phyloP scores from a whole-genome alignment of 2,329 filamentous ascomycete genomes.

The Clathrospora elynae region DNA sequence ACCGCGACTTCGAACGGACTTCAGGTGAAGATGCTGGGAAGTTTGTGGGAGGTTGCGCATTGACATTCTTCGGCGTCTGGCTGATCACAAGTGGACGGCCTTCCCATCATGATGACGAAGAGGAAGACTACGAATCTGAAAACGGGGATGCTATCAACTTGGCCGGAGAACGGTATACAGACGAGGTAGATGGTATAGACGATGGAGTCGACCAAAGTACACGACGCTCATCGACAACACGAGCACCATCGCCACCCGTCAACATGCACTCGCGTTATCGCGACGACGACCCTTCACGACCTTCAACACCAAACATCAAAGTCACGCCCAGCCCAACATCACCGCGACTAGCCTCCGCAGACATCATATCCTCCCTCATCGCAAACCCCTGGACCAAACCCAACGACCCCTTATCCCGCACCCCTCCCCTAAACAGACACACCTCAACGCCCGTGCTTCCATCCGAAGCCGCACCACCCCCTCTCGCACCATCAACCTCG shows the following conservation, averaged over 20 bases:
- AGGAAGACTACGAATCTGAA: slow-evolving; percentile 53
- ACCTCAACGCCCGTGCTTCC: slow-evolving; percentile 40
- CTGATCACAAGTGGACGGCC: slow-evolving; percentile 85
- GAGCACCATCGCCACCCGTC: slow-evolving; percentile 30
- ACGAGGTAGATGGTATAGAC: slow-evolving; percentile 27
- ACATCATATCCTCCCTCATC: slow-evolving; percentile 29
- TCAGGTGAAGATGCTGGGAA: slow-evolving; percentile 74
- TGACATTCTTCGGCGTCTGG: slow-evolving; percentile 97
- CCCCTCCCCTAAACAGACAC: slow-evolving; percentile 24
- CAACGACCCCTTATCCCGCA: slow-evolving; percentile 5
- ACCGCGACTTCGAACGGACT: slow-evolving; percentile 90
- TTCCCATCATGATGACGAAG: slow-evolving; percentile 53
- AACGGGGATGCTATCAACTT: slow-evolving; percentile 52
- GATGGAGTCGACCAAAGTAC: slow-evolving; percentile 14
- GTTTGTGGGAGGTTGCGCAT: slow-evolving; percentile 85
- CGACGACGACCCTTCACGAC: slow-evolving; percentile 18
- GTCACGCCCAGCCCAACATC: slow-evolving; percentile 23
- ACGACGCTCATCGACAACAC: slow-evolving; percentile 33
- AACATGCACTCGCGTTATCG: slow-evolving; percentile 23
- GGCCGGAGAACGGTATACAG: slow-evolving; percentile 46
- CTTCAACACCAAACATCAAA: slow-evolving; percentile 34
- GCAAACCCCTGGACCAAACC: slow-evolving; percentile 39
- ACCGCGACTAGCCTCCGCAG: slow-evolving; percentile 12
- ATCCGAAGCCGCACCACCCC: slow-evolving; percentile 31
- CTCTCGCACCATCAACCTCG: slow-evolving; percentile 17